Evolutionary conservation across 345 rosid species (phyloP), one percentile per base, ranked within the genome.

Genomic region (Sisymbrium altissimum): DNA sequence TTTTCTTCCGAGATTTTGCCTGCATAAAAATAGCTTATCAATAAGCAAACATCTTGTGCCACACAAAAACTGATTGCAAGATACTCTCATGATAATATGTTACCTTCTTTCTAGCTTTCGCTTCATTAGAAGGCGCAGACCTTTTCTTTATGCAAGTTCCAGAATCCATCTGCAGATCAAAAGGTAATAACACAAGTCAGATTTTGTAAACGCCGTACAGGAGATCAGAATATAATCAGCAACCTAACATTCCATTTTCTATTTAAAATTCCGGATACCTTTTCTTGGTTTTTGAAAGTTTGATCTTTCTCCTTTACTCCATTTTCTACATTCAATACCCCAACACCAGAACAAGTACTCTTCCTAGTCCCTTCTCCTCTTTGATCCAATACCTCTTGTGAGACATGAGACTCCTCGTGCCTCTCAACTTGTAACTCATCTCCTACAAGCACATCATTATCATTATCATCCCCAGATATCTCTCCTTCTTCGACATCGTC

Each of bases 61-160:
- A 35, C n/a, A 57, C 4, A 38, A 27, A 43, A 75, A 46, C 39
- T 39, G 52, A 38, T 15, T 52, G 32, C 30, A 58, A 63, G 15
- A 46, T 40, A 60, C 33, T 3, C 55, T 14, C 43, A 50, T 45
- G 15, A 9, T 46, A 35, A 55, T 9, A 9, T 11, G 52, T 40
- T 66, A 94, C 95, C 93, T 80, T 89, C 81, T 85, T 87, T 86
- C 81, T 86, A 38, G 77, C 86, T 75, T 87, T 93, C 48, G 68
- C 81, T 61, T 86, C 81, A 69, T 84, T 68, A 5, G 89, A 79
- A 25, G 15, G 75, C 30, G 73, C 78, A 67, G 85, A 77, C 44
- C 81, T 79, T 66, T 80, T 94, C 67, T 73, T 86, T 77, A 82
- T 81, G 48, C 73, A 64, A 11, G 71, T 21, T 73, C 29, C 74